These are phyloP conservation scores for Phytophthora pisi DNA, from an alignment of 352 stramenopile species.

Conservation along the genomic window DNA sequence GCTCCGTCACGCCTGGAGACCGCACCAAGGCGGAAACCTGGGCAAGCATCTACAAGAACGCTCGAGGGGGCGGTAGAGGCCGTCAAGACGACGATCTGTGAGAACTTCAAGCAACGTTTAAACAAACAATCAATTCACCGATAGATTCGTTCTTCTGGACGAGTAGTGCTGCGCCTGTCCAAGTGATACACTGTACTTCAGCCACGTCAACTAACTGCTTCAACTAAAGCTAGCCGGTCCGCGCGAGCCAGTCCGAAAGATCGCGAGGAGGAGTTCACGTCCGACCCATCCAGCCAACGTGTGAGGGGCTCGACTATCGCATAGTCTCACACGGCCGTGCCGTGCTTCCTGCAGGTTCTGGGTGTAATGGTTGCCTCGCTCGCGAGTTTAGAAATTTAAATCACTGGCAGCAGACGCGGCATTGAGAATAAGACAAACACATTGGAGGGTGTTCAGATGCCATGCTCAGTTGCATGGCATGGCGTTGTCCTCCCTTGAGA, in stretches of 20 bases:
- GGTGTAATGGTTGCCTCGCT: neutral
- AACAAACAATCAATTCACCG: neutral
- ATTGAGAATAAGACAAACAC: too few species aligned
- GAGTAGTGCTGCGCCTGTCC: conserved; percentile 26
- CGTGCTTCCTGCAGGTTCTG: neutral
- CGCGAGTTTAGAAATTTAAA: too few species aligned
- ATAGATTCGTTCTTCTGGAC: too few species aligned
- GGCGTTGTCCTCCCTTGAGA: too few species aligned
- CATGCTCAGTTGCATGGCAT: too few species aligned
- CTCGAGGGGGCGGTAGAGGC: conserved; percentile 14
- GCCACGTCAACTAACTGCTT: conserved; percentile 27
- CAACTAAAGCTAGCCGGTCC: conserved; percentile 22
- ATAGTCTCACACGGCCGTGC: neutral
- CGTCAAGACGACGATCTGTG: conserved; percentile 18
- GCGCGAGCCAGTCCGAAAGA: conserved; percentile 33
- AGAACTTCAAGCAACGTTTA: neutral
- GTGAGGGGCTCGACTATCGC: neutral
- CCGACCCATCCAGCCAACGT: neutral
- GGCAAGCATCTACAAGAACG: conserved; percentile 71
- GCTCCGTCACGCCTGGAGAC: conserved; percentile 67
- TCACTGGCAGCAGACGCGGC: too few species aligned
- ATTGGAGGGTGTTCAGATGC: too few species aligned
- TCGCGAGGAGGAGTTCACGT: conserved; percentile 17
- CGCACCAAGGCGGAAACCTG: conserved; percentile 73
- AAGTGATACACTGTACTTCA: conserved; percentile 32